Evolutionary conservation across 352 stramenopile species (phyloP), one percentile per base, ranked within the genome.

Genomic region (Globisporangium acanthophoron): DNA sequence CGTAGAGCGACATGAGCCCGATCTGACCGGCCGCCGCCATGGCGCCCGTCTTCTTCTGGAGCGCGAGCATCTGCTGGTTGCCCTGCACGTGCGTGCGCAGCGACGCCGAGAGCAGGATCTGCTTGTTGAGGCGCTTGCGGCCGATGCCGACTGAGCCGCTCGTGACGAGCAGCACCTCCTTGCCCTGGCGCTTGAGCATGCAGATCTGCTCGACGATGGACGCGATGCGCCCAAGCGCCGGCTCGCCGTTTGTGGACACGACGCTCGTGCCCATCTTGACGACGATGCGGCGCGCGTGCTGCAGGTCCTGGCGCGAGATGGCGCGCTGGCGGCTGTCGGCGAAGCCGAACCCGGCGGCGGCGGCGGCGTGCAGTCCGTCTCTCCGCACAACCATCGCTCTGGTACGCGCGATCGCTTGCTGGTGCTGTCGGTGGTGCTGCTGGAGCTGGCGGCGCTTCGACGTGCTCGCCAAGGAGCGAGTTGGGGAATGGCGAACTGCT

Each of bases 1-100:
- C 91, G 70, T 99, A 99, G 35, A 99, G 79, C 65, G 95, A 98
- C 96, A 99, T 98, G 70, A 99, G 88, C 43, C 97, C 95, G 56
- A 98, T 97, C 71, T 99, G 96, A 21, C 96, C 96, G 24, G 96
- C 96, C 0, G 96, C 96, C 0, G 85, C 85, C 81, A 90, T 94
- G 9, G 81, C 77, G 52, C 82, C 79, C 53, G 94, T 88, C 64
- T 92, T 92, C 67, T 91, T 87, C 54, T 97, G 80, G 18, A 98
- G 85, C 43, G 75, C 74, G 50, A 97, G 79, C 80, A 95, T 97
- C 61, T 88, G 80, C 64, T 96, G 88, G 69, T 94, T 89, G 57
- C 84, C 87, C 53, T 93, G 84, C 27, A 96, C 83, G 65, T 94
- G 83, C 31, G 80, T 92, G 16, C 87, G 85, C 60, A 96, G 74